Evolutionary conservation across 2,329 filamentous ascomycete species (phyloP).

Genomic region (Sarocladiaceae sp.): DNA sequence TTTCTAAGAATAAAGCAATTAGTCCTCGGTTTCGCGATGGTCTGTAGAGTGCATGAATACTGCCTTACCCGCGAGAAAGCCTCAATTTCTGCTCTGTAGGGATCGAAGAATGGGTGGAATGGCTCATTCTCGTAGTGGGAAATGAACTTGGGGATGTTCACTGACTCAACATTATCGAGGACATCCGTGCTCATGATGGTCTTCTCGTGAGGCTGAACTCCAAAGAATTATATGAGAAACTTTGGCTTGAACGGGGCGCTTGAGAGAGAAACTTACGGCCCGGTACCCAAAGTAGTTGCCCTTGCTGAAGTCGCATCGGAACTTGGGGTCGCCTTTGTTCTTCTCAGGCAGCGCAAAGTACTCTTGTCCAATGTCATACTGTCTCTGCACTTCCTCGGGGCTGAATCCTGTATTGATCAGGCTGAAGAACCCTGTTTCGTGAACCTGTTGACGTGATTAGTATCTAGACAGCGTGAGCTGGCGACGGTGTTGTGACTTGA

Average conservation of each 20-base stretch:
- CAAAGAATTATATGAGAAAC: neutral
- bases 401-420: constrained; percentile 47
- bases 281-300: constrained; percentile 45
- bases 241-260: neutral
- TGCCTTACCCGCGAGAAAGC: constrained; percentile 34
- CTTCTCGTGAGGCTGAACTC: constrained; percentile 1
- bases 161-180: constrained; percentile 37
- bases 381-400: constrained; percentile 44
- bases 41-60: too few relatives aligned
- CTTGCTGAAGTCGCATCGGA: constrained; percentile 33
- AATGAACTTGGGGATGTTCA: constrained; percentile 47
- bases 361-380: constrained; percentile 47
- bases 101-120: constrained; percentile 31
- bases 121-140: constrained; percentile 27
- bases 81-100: constrained; percentile 40
- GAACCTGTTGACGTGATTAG: constrained; percentile 2
- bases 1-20: too few relatives aligned
- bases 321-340: constrained; percentile 31
- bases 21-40: too few relatives aligned
- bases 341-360: constrained; percentile 44
- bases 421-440: constrained; percentile 42
- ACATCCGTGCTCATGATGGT: constrained; percentile 5
- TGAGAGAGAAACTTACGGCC: neutral
- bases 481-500: too few relatives aligned
- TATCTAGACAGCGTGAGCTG: too few relatives aligned